phyloP scores from a whole-genome alignment of 169 alveolate species.

The Prorocentrum cordatum region DNA sequence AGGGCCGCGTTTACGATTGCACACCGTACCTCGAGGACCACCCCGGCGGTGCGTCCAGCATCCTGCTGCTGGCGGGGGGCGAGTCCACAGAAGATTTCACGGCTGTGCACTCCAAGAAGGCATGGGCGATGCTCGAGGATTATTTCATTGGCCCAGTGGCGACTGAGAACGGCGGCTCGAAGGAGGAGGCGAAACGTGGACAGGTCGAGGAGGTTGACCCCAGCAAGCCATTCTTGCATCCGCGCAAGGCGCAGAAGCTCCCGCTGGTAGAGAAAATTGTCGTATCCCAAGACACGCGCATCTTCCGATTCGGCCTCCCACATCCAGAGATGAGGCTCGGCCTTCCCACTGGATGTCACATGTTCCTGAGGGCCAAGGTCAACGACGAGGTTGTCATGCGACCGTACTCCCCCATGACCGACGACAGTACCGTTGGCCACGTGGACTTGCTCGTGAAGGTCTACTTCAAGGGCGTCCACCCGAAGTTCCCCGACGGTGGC shows the following conservation, averaged over 20 bases:
- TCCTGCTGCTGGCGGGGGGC: constrained; percentile 13
- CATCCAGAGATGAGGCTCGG: not conserved
- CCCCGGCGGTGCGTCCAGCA: constrained; percentile 66
- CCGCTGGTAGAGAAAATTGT: constrained; percentile 60
- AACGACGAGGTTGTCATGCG: constrained; percentile 62
- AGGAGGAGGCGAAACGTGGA: too few relatives aligned
- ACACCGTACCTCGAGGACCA: constrained; percentile 28
- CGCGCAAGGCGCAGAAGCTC: constrained; percentile 34
- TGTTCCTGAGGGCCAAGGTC: constrained; percentile 34
- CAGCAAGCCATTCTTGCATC: constrained; percentile 32
- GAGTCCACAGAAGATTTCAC: constrained; percentile 48
- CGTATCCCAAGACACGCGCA: constrained; percentile 74
- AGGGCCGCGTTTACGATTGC: constrained; percentile 41
- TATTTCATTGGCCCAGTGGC: constrained; percentile 18
- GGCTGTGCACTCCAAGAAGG: constrained; percentile 27
- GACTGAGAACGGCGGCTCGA: too few relatives aligned
- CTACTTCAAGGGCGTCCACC: constrained; percentile 73
- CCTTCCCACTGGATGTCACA: constrained; percentile 52
- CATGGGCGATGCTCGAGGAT: constrained; percentile 35
- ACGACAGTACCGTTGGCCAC: constrained; percentile 69
- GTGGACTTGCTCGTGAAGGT: constrained; percentile 76
- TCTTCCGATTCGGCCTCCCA: constrained; percentile 72
- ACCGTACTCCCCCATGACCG: constrained; percentile 76
- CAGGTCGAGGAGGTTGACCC: too few relatives aligned
- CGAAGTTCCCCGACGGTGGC: constrained; percentile 79